These are phyloP conservation scores for Penicillium glabrum DNA, from an alignment of 2,329 filamentous ascomycete species.

Conservation along the genomic window DNA sequence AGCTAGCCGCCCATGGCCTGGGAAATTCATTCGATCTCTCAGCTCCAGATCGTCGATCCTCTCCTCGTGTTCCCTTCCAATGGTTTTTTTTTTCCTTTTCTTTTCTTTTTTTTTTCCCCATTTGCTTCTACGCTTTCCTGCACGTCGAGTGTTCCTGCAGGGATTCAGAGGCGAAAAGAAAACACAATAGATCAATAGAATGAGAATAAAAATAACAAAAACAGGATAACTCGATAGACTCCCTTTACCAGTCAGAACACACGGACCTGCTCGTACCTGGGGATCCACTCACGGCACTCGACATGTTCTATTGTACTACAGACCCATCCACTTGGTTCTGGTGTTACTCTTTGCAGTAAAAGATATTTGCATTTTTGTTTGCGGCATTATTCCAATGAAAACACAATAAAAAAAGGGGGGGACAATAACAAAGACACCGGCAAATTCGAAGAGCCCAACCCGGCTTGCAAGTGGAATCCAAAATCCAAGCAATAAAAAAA, in stretches of 20 bases:
- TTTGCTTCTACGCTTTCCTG: not conserved
- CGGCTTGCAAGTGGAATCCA: not conserved
- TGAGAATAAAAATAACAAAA: not conserved
- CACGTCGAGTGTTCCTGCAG: conserved; percentile 3
- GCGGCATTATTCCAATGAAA: conserved; percentile 3
- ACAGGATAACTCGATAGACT: not conserved
- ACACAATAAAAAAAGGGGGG: conserved; percentile 5
- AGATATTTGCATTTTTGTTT: conserved; percentile 6
- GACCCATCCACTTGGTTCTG: not conserved
- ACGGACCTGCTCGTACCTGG: conserved; percentile 2
- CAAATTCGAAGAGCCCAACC: conserved; percentile 7
- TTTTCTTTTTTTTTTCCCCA: not conserved
- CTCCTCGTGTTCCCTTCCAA: not conserved
- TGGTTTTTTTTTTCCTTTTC: not conserved
- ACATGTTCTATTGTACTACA: not conserved
- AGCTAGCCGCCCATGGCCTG: conserved; percentile 26
- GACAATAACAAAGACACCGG: conserved; percentile 9
- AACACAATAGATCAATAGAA: too few relatives aligned
- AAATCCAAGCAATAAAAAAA: conserved; percentile 3
- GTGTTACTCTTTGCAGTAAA: not conserved
- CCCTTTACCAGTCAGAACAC: not conserved
- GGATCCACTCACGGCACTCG: not conserved
- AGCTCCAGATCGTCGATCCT: conserved; percentile 13
- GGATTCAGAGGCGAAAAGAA: not conserved
- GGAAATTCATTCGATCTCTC: conserved; percentile 22